These are phyloP conservation scores for Cryomyces minteri DNA, from an alignment of 495 filamentous ascomycete genomes.

Conservation along the genomic window DNA sequence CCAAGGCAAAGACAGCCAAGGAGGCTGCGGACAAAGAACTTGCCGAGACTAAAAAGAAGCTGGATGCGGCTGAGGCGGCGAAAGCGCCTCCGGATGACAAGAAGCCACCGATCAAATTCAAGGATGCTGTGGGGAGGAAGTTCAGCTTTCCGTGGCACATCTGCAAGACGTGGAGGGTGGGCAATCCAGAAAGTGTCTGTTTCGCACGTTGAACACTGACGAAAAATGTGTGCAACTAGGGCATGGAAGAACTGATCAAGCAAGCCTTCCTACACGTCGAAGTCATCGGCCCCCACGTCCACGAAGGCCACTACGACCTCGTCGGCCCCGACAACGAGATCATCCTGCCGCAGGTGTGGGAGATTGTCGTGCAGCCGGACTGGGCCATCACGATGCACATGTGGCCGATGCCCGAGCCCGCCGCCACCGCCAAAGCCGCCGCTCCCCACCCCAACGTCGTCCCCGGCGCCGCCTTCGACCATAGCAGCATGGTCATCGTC, in stretches of 20 bases:
- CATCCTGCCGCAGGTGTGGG: conserved; percentile 76
- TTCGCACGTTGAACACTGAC: neutral
- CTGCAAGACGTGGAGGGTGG: conserved; percentile 64
- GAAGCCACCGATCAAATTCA: conserved; percentile 54
- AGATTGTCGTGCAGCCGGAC: conserved; percentile 67
- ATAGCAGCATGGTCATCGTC: no score
- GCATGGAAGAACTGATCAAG: conserved; percentile 73
- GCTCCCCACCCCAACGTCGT: neutral
- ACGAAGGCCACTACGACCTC: conserved; percentile 71
- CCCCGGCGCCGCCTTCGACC: neutral
- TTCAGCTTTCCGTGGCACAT: conserved; percentile 72
- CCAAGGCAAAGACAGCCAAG: conserved; percentile 57
- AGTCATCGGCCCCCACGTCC: conserved; percentile 63
- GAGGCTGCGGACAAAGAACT: conserved; percentile 15
- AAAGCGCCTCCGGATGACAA: conserved; percentile 22
- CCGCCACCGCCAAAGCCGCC: neutral
- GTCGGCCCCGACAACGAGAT: conserved; percentile 73
- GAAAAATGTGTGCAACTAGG: conserved; percentile 23
- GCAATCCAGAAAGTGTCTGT: neutral
- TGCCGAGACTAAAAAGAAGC: conserved; percentile 19
- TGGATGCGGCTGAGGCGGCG: conserved; percentile 35
- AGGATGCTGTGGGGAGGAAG: conserved; percentile 70
- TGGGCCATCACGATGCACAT: conserved; percentile 91
- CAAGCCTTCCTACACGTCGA: conserved; percentile 80
- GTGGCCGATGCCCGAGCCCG: conserved; percentile 66